These are phyloP conservation scores for Aureobasidium musti DNA, from an alignment of 2,329 filamentous ascomycete genomes.

Conservation along the genomic window DNA sequence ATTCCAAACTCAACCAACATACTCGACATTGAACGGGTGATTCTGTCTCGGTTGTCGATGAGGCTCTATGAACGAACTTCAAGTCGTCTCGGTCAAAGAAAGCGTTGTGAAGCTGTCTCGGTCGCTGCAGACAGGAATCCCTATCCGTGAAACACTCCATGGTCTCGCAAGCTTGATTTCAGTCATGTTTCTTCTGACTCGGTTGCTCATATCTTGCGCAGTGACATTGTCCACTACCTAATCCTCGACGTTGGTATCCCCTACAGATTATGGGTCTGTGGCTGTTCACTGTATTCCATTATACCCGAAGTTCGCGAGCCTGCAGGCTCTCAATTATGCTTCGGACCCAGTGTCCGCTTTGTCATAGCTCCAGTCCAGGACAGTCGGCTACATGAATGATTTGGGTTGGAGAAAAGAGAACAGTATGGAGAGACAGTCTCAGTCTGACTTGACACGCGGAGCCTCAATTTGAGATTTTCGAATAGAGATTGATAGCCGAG, in stretches of 20 bases:
- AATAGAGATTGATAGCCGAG: neutral
- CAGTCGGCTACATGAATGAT: neutral
- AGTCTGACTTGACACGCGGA: neutral
- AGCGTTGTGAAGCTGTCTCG: conserved; percentile 22
- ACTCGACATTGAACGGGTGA: neutral
- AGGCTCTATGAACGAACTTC: neutral
- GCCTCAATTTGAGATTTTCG: no score
- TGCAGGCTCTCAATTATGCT: neutral
- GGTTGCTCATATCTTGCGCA: neutral
- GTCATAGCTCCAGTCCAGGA: neutral
- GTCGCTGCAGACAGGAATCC: neutral
- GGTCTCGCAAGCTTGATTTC: neutral
- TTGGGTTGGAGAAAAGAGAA: neutral
- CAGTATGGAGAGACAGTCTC: conserved; percentile 2
- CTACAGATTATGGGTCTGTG: neutral
- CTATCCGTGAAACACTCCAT: conserved; percentile 2
- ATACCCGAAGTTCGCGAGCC: neutral
- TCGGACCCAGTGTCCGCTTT: neutral
- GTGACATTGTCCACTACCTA: neutral
- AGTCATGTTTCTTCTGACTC: conserved; percentile 3
- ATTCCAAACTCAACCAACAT: neutral
- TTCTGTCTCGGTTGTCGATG: conserved; percentile 8
- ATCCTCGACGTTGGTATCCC: neutral
- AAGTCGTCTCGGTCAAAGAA: conserved; percentile 1
- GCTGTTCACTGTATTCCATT: neutral